Base-by-base conservation (phyloP, 1,284 basidiomycete genomes). In the Boletus sp. region DNA sequence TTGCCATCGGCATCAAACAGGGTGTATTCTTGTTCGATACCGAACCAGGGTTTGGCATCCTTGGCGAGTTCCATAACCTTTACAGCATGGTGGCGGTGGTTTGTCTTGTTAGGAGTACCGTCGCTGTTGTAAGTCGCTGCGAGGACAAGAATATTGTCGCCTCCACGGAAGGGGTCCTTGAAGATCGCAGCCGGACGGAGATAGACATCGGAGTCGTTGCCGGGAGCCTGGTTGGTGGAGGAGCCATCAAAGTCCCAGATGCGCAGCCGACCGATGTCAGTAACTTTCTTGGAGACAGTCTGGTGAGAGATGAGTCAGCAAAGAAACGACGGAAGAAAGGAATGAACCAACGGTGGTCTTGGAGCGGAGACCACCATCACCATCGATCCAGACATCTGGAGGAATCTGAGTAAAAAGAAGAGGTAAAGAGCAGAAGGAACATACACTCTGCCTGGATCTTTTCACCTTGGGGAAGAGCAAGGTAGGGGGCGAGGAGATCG, bases 241-340 rank as follows among this genome's bases (percentile, higher is more conserved):
- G 94, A 96, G 60, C 95, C 95, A 71, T 99, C 95, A 67, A 99
- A 99, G 80, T 99, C 96, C 95, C 95, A 99, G 72, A 90, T 82
- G 65, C 93, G 91, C 56, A 95, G 85, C 65, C 90, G 80, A 60
- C 81, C 82, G 58, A 93, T 82, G 67, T 92, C 88, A 62, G 88
- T 90, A 65, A 93, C 80, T 69, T 86, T 85, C 70, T 88, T 85
- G 69, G 76, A 70, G 65, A 92, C 81, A 51, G 92, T 94, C 87
- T 91, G 61, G 0, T 51, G 37, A 38, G 8, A 34, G 22, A 51
- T 41, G n/a, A n/a, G 50, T 48, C 32, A 54, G 33, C 17, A 13
- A 36, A 44, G 42, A 44, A 29, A 38, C 33, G 42, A 38, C 6
- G 27, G 32, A 16, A 44, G 8, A 48, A 43, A 46, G 35, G 44